Conservation (phyloP, 148 eudicot species). For the Rhododendron kiyosumense region DNA sequence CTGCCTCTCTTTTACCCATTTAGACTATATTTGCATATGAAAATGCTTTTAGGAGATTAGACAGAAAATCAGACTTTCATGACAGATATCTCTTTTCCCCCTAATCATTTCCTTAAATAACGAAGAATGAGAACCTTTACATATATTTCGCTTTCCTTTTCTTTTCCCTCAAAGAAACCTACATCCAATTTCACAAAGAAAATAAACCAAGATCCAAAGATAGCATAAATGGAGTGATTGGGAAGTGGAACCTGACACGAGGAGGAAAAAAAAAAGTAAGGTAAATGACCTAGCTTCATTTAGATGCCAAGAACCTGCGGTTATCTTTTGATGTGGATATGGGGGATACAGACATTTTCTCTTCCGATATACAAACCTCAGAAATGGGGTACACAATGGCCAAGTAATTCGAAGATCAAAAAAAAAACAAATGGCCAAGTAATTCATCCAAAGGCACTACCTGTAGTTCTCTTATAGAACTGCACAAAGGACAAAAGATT, state of each 20-base stretch:
- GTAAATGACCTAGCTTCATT: not conserved
- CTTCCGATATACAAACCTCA: not conserved
- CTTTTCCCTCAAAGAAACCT: not conserved
- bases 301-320: not conserved
- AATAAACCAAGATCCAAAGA: not conserved
- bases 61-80: not conserved
- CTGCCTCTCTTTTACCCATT: not conserved
- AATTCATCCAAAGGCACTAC: slow-evolving; percentile 19
- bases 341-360: not conserved
- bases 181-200: not conserved
- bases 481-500: slow-evolving; percentile 29
- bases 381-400: not conserved
- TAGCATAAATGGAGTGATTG: not conserved
- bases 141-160: not conserved
- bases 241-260: not conserved
- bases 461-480: slow-evolving; percentile 43
- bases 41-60: not conserved
- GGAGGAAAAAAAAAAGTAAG: not conserved
- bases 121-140: not conserved
- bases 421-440: not conserved
- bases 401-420: not conserved
- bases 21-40: not conserved
- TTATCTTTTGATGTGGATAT: not conserved
- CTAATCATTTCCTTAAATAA: not conserved
- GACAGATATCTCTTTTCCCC: not conserved